phyloP scores from a whole-genome alignment of 345 rosid species.

The Noccaea bulbosa region DNA sequence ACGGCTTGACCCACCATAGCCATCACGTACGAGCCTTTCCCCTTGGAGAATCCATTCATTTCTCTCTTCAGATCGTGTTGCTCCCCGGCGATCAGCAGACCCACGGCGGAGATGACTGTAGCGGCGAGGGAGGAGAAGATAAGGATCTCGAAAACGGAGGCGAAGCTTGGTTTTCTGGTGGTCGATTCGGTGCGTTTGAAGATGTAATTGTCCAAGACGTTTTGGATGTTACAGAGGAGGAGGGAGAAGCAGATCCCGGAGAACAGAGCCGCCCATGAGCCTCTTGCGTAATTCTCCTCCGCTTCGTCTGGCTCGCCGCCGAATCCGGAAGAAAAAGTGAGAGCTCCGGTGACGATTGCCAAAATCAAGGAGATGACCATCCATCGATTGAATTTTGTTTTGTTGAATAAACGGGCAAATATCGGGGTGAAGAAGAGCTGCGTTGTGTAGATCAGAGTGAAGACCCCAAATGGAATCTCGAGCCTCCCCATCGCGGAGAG shows the following conservation, averaged over 20 bases:
- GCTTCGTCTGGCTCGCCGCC: slow-evolving; percentile 42
- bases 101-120: slow-evolving; percentile 33
- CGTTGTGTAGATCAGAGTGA: slow-evolving; percentile 41
- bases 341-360: slow-evolving; percentile 45
- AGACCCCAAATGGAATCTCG: slow-evolving; percentile 30
- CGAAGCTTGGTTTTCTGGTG: slow-evolving; percentile 33
- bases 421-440: slow-evolving; percentile 43
- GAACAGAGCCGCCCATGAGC: slow-evolving; percentile 41
- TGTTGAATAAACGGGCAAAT: slow-evolving; percentile 35
- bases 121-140: slow-evolving; percentile 39
- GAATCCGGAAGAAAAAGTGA: slow-evolving; percentile 45
- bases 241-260: slow-evolving; percentile 38
- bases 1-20: slow-evolving; percentile 43
- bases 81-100: slow-evolving; percentile 37
- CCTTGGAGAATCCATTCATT: slow-evolving; percentile 35
- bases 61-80: slow-evolving; percentile 38
- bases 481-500: slow-evolving; percentile 40
- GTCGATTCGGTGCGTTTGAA: slow-evolving; percentile 34
- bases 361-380: slow-evolving; percentile 36
- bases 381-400: slow-evolving; percentile 41
- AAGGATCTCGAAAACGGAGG: slow-evolving; percentile 36
- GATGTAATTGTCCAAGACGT: slow-evolving; percentile 34
- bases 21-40: slow-evolving; percentile 40
- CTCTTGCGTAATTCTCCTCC: slow-evolving; percentile 34
- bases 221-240: slow-evolving; percentile 42